Evolutionary conservation across 495 filamentous ascomycete species (phyloP).

Genomic region (Bathelium albidoporum): DNA sequence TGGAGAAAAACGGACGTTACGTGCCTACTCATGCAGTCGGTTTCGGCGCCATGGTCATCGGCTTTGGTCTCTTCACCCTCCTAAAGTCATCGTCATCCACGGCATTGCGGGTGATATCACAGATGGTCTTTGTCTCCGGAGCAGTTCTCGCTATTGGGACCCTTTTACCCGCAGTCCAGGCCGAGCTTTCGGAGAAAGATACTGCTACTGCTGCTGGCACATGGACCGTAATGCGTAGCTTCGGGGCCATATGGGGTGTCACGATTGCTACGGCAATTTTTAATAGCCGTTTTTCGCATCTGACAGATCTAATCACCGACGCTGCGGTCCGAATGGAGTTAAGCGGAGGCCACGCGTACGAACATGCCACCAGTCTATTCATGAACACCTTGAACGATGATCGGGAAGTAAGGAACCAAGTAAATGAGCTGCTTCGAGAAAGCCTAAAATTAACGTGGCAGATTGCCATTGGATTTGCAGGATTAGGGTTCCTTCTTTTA

Average conservation of each 20-base stretch:
- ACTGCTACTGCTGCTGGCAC: background rate
- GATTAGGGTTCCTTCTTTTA: too few relatives aligned
- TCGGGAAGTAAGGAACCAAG: too few relatives aligned
- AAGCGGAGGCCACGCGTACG: too few relatives aligned
- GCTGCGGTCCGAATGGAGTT: too few relatives aligned
- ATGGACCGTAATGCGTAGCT: background rate
- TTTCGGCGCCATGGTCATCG: background rate
- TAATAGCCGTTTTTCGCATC: background rate
- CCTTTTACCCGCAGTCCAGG: background rate
- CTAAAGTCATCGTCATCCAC: background rate
- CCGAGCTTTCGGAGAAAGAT: background rate
- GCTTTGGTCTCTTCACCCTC: background rate
- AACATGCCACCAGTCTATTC: too few relatives aligned
- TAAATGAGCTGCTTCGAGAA: too few relatives aligned
- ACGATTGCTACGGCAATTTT: background rate
- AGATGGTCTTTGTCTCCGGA: background rate
- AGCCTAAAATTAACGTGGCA: too few relatives aligned
- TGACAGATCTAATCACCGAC: too few relatives aligned
- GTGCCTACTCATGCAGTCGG: background rate
- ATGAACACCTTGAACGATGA: too few relatives aligned
- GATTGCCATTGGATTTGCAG: too few relatives aligned
- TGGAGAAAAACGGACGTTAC: background rate
- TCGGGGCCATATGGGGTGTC: background rate
- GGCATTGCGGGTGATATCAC: background rate
- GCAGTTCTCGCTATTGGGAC: background rate